phyloP scores from a whole-genome alignment of 306 rosid genomes.

The Trifolium dubium region DNA sequence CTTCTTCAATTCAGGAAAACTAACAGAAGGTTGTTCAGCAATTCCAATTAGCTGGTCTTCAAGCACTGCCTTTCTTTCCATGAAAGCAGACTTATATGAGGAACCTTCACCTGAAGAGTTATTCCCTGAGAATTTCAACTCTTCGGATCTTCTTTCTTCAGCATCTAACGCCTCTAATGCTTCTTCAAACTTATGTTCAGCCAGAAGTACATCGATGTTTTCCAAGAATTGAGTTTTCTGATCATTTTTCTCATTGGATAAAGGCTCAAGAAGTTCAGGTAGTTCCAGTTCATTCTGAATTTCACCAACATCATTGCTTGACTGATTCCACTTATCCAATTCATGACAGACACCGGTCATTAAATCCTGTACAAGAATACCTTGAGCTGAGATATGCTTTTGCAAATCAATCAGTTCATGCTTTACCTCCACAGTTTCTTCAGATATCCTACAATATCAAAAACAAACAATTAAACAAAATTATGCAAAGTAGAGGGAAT shows the following conservation, averaged over 20 bases:
- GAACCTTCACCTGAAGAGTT: conserved; percentile 57
- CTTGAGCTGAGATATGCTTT: conserved; percentile 87
- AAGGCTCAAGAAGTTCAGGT: conserved; percentile 63
- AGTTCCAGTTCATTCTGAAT: conserved; percentile 56
- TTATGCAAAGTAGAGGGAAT: conserved; percentile 13
- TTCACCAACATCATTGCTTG: conserved; percentile 50
- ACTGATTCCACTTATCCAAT: conserved; percentile 77
- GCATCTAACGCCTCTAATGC: conserved; percentile 89
- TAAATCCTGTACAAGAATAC: conserved; percentile 93
- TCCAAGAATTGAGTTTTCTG: conserved; percentile 61
- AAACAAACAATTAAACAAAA: conserved; percentile 25
- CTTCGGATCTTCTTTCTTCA: conserved; percentile 71
- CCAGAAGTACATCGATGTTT: conserved; percentile 75
- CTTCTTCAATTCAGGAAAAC: conserved; percentile 68
- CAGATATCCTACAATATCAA: conserved; percentile 76
- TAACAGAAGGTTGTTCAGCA: conserved; percentile 69
- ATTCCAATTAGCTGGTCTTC: conserved; percentile 71
- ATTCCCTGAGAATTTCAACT: conserved; percentile 67
- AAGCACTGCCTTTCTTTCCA: conserved; percentile 69
- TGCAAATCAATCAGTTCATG: conserved; percentile 88
- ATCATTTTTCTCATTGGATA: conserved; percentile 53
- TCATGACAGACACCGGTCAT: conserved; percentile 92
- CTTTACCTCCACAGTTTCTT: conserved; percentile 93
- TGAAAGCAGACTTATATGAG: conserved; percentile 62
- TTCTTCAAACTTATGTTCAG: conserved; percentile 88